phyloP scores from a whole-genome alignment of 2,329 filamentous ascomycete genomes.

The Curvularia hawaiiensis region DNA sequence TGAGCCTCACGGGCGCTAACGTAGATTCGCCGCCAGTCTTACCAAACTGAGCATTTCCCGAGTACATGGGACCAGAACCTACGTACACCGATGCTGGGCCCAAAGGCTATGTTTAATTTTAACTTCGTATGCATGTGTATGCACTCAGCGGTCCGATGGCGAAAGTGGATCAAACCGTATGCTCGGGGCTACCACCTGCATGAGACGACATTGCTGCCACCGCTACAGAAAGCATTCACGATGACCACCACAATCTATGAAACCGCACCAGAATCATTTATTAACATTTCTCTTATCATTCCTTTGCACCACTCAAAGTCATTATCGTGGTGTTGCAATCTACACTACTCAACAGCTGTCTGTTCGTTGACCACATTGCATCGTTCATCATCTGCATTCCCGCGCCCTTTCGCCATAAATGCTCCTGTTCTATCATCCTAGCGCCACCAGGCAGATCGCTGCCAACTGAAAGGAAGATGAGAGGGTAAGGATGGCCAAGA shows the following conservation, averaged over 20 bases:
- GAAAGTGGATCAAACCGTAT: neutral
- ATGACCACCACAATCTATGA: neutral
- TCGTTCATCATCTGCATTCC: conserved; percentile 34
- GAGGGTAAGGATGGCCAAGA: conserved; percentile 37
- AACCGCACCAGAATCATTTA: neutral
- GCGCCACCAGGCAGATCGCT: conserved; percentile 34
- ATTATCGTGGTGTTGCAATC: conserved; percentile 41
- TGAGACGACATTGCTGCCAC: neutral
- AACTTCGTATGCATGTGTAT: neutral
- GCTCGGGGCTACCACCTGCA: neutral
- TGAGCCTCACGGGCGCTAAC: conserved; percentile 39
- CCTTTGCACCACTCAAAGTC: conserved; percentile 39
- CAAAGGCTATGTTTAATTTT: neutral
- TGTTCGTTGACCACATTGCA: conserved; percentile 34
- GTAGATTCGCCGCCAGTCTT: conserved; percentile 20
- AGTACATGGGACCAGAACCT: conserved; percentile 1
- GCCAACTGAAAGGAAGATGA: conserved; percentile 37
- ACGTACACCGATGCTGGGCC: neutral
- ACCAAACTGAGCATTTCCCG: conserved; percentile 11
- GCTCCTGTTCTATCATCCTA: conserved; percentile 38
- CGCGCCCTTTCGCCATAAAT: conserved; percentile 30
- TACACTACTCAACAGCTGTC: conserved; percentile 33
- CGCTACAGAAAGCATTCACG: neutral
- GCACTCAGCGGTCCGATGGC: neutral
- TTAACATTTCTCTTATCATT: conserved; percentile 36